A percentile compares a stretch with the other conserved stretches of the same genome.
phyloP scores from a whole-genome alignment of 768 basidiomycete species.

The Lactarius sanguifluus region DNA sequence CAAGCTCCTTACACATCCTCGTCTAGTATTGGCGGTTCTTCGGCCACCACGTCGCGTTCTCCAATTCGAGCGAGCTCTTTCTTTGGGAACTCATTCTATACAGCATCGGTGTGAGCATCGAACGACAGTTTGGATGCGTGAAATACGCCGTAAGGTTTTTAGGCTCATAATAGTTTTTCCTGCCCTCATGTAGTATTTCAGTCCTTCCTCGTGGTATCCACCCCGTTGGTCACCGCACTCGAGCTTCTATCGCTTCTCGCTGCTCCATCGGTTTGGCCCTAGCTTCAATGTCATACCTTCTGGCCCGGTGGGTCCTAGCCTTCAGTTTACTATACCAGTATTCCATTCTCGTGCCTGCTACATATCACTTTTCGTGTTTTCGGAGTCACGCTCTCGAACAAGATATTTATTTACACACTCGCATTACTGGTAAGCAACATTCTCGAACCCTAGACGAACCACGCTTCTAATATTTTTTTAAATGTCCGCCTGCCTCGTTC shows the following conservation, averaged over 20 bases:
- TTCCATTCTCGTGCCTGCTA: slow-evolving; percentile 69
- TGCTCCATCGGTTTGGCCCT: slow-evolving; percentile 57
- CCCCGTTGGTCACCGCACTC: slow-evolving; percentile 61
- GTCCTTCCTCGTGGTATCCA: slow-evolving; percentile 77
- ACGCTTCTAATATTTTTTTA: not conserved
- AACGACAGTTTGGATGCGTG: slow-evolving; percentile 81
- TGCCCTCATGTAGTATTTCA: slow-evolving; percentile 36
- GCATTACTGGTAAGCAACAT: slow-evolving; percentile 60
- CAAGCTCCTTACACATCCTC: not conserved
- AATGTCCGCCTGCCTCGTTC: not conserved
- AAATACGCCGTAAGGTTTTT: slow-evolving; percentile 74
- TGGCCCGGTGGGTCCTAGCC: slow-evolving; percentile 70
- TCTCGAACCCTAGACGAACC: not conserved
- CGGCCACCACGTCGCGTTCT: slow-evolving; percentile 71
- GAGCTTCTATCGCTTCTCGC: slow-evolving; percentile 66
- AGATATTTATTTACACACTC: slow-evolving; percentile 68
- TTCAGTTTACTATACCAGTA: slow-evolving; percentile 87
- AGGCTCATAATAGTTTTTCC: slow-evolving; percentile 15
- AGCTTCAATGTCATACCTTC: slow-evolving; percentile 67
- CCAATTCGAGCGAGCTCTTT: slow-evolving; percentile 84
- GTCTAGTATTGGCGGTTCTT: slow-evolving; percentile 83
- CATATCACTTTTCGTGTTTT: slow-evolving; percentile 78
- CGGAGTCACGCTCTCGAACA: slow-evolving; percentile 72
- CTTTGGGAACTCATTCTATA: slow-evolving; percentile 73
- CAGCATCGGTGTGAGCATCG: slow-evolving; percentile 66